These are phyloP conservation scores for Biscogniauxia mediterranea DNA, from an alignment of 2,329 filamentous ascomycete species.

Conservation along the genomic window DNA sequence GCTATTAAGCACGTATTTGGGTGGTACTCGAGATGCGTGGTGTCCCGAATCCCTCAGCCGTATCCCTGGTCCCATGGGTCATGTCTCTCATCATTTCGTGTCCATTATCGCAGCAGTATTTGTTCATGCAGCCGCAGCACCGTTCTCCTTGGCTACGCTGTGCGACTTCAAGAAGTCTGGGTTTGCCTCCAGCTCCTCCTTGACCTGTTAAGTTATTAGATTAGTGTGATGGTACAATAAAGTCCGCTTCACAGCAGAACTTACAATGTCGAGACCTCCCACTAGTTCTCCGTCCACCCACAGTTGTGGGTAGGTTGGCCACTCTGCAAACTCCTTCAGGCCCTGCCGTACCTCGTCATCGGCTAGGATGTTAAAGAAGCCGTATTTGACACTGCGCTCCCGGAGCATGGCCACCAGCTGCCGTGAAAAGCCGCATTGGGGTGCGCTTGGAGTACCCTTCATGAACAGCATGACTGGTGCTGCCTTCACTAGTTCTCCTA, in stretches of 20 bases:
- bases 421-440: conserved; percentile 89
- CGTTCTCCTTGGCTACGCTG: conserved; percentile 48
- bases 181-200: conserved; percentile 86
- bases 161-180: conserved; percentile 79
- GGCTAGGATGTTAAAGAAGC: conserved; percentile 98
- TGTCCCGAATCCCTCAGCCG: background rate
- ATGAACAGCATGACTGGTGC: conserved; percentile 98
- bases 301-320: conserved; percentile 95
- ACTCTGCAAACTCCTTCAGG: conserved; percentile 95
- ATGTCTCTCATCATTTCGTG: background rate
- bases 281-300: conserved; percentile 90
- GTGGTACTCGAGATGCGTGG: background rate
- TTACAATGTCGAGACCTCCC: conserved; percentile 92
- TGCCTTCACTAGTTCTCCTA: conserved; percentile 85
- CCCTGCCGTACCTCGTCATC: conserved; percentile 97
- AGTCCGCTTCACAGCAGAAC: conserved; percentile 34
- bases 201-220: conserved; percentile 58
- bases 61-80: background rate
- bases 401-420: conserved; percentile 84
- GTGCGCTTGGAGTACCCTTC: conserved; percentile 88
- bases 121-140: conserved; percentile 39
- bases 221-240: background rate
- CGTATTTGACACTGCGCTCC: conserved; percentile 90
- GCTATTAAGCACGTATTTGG: background rate
- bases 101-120: background rate